Percentiles rank a stretch among this genome's conserved stretches.
phyloP scores from a whole-genome alignment of 2,329 filamentous ascomycete genomes.

The Microascus cirrosus region DNA sequence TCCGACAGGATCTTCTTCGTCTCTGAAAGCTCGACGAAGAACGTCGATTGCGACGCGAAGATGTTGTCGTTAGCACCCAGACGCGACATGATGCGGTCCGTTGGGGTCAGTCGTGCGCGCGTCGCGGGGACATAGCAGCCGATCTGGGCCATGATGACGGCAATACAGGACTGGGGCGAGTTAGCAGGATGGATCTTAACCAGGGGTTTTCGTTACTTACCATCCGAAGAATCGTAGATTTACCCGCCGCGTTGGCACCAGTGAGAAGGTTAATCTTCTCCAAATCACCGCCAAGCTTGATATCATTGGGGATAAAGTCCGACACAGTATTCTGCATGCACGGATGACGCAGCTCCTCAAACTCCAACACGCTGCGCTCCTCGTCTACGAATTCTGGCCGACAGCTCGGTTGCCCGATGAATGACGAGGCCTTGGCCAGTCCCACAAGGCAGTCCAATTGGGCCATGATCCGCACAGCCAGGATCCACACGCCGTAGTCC shows the following conservation, averaged over 20 bases:
- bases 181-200: constrained; percentile 13
- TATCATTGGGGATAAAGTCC: constrained; percentile 94
- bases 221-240: constrained; percentile 94
- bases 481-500: constrained; percentile 75
- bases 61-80: constrained; percentile 98
- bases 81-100: constrained; percentile 97
- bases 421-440: constrained; percentile 76
- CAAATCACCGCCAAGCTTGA: constrained; percentile 69
- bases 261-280: constrained; percentile 86
- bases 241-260: constrained; percentile 92
- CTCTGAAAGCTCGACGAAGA: constrained; percentile 94
- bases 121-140: constrained; percentile 83
- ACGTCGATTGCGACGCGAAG: constrained; percentile 93
- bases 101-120: constrained; percentile 73
- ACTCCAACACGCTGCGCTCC: constrained; percentile 79
- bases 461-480: constrained; percentile 78
- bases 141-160: constrained; percentile 95
- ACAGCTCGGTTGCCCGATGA: constrained; percentile 77
- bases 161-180: constrained; percentile 64
- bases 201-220: constrained; percentile 30
- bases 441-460: constrained; percentile 94
- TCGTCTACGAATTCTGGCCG: constrained; percentile 79
- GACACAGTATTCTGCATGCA: constrained; percentile 84
- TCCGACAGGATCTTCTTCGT: constrained; percentile 97
- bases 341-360: constrained; percentile 84